phyloP scores from a whole-genome alignment of 257 asterid species.

The Galeopsis tetrahit region DNA sequence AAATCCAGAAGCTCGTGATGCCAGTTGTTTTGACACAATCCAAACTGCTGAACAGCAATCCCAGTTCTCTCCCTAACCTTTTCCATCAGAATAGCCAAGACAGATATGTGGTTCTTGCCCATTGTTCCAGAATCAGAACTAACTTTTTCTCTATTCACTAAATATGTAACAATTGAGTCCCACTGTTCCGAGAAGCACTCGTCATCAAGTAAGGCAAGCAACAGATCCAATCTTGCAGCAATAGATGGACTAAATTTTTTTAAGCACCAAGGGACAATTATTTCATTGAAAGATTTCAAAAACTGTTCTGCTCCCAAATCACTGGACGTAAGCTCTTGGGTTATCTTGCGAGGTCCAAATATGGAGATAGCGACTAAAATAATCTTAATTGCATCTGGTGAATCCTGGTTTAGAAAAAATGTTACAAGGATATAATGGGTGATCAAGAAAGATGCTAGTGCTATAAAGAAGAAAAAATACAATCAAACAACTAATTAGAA shows the following conservation, averaged over 20 bases:
- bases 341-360: slow-evolving; percentile 78
- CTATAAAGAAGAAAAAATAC: slow-evolving; percentile 17
- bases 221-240: slow-evolving; percentile 70
- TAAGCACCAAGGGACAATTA: slow-evolving; percentile 86
- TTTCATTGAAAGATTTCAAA: slow-evolving; percentile 60
- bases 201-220: slow-evolving; percentile 85
- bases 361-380: slow-evolving; percentile 57
- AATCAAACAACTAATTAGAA: slow-evolving; percentile 8
- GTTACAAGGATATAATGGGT: slow-evolving; percentile 30
- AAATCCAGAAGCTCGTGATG: slow-evolving; percentile 78
- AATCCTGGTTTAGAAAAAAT: slow-evolving; percentile 61
- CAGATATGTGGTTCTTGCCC: slow-evolving; percentile 44
- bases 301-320: slow-evolving; percentile 55
- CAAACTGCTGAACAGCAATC: slow-evolving; percentile 43
- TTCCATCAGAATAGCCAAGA: slow-evolving; percentile 75
- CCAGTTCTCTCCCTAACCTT: slow-evolving; percentile 68
- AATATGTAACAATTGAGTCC: slow-evolving; percentile 63
- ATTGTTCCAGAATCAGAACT: slow-evolving; percentile 37
- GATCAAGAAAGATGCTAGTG: slow-evolving; percentile 17
- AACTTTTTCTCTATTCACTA: slow-evolving; percentile 47
- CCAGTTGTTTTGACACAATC: slow-evolving; percentile 46
- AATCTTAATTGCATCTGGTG: slow-evolving; percentile 71
- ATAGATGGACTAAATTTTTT: slow-evolving; percentile 47
- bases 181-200: slow-evolving; percentile 80
- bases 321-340: slow-evolving; percentile 57